Base-by-base conservation (phyloP, 305 asterid genomes). In the Plantago rigida region DNA sequence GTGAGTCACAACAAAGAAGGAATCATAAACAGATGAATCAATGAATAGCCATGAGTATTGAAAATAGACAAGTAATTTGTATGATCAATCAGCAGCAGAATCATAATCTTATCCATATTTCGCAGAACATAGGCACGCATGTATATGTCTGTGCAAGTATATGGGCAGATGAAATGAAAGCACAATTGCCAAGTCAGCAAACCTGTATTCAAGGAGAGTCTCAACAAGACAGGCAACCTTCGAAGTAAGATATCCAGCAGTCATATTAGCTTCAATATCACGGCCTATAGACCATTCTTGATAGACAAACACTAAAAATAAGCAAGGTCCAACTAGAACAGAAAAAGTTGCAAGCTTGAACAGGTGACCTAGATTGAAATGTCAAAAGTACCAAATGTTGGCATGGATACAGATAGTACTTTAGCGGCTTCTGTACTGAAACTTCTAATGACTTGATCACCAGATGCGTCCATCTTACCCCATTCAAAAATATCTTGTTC, bases 141-240 rank as follows among this genome's bases (percentile, higher is more conserved):
- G 46, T 41, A 10, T 3, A 41, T 41, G 2, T 41, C 12, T 9
- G 44, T 36, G 14, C 42, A 4, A 12, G 58, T 26, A 52, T 26
- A 36, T 5, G 10, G 0, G 44, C 44, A 36, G 0, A 36, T 36
- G 44, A 36, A 36, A 1, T 8, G 13, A 10, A 9, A 41, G 46
- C 2, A 9, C 46, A 3, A 13, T 22, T 36, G 9, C 9, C 62
- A 57, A 47, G 54, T 41, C 51, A 59, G 34, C 64, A 61, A 13
- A 91, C 98, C 94, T 91, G 87, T 87, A 91, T 49, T 79, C 87
- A 42, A 81, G 88, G 69, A 88, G 89, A 60, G 74, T 76, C 46
- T 86, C 84, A 36, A 86, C 17, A 54, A 88, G 95, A 68, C 89
- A 78, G 45, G 54, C 41, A 59, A 83, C 82, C 73, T 84, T 91